Conservation (phyloP, 805 yeast species). For the Lachancea meyersii region DNA sequence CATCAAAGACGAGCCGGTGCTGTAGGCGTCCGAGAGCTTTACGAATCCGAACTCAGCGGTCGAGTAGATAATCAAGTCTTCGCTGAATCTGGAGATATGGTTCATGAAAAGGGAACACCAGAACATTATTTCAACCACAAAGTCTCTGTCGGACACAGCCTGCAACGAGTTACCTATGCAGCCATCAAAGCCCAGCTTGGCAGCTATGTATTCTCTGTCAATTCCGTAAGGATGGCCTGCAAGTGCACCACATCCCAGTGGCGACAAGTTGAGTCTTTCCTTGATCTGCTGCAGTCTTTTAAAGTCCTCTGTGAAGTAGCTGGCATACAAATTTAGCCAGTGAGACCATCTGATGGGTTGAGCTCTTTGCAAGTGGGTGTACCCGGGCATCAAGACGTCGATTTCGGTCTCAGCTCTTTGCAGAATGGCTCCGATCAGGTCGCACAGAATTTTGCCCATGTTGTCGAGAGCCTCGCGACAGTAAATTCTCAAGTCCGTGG, state of each 20-base stretch:
- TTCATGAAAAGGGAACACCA: constrained; percentile 95
- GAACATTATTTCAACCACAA: constrained; percentile 90
- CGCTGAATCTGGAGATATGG: constrained; percentile 90
- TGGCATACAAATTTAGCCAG: constrained; percentile 91
- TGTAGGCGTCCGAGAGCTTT: constrained; percentile 92
- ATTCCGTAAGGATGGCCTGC: constrained; percentile 99
- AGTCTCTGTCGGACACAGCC: constrained; percentile 98
- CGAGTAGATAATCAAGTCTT: constrained; percentile 91
- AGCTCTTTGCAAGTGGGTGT: constrained; percentile 96
- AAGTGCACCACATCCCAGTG: constrained; percentile 94
- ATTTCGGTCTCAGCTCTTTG: constrained; percentile 80
- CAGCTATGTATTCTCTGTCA: constrained; percentile 84
- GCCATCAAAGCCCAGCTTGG: constrained; percentile 69
- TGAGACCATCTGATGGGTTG: constrained; percentile 99
- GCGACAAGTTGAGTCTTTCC: constrained; percentile 78
- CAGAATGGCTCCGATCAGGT: constrained; percentile 38
- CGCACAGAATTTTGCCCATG: constrained; percentile 56
- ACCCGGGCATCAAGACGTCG: constrained; percentile 95
- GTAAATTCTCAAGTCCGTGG: constrained; percentile 93
- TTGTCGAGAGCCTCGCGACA: constrained; percentile 68
- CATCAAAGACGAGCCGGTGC: constrained; percentile 97
- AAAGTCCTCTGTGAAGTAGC: constrained; percentile 87
- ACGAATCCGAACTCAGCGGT: constrained; percentile 96
- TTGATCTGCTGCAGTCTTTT: constrained; percentile 76
- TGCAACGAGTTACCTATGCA: constrained; percentile 92